Base-by-base conservation (phyloP, 1,284 basidiomycete genomes). In the Ustilago sp. region DNA sequence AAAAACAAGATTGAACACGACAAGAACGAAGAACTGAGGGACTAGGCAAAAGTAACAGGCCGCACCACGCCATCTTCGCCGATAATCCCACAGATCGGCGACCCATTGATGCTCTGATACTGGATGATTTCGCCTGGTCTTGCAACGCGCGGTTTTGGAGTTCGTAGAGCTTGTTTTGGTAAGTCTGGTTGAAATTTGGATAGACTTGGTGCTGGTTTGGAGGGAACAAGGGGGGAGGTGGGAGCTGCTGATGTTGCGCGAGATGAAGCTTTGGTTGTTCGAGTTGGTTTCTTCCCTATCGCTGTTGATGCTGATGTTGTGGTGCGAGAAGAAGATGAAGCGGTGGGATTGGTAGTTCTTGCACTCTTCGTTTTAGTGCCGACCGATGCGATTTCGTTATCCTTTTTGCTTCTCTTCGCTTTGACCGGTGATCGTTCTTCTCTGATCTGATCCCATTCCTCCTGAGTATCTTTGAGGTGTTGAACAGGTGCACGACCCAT, bases 51-150 rank as follows among this genome's bases (percentile, higher is more conserved):
- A 8, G 61, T 43, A 41, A 80, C 63, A 7, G 67, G 70, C 2
- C 71, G 47, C 2, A 79, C 61, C 2, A 62, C 38, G 15, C 79
- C 79, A 38, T 81, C 74, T 38, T 61, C 61, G 17, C 71, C 77
- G n/a, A 81, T 67, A 48, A 81, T 61, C n/a, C 79, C 77, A 31
- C 61, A 74, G 39, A 81, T 81, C 45, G 79, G 79, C 4, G 69
- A 74, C 12, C 79, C 79, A 45, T 79, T 81, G 61, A 77, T 64
- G 57, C 76, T 79, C n/a, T 48, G 55, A 59, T 65, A 77, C 36
- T 77, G 70, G 41, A 81, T 65, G 45, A 65, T 35, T 51, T 81
- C 79, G 17, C 79, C 79, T n/a, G 70, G 63, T 38, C 59, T 63
- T 19, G 79, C 77, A 58, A 75, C 58, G 43, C 79, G 67, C 0